Conservation (phyloP, 176 grass and related monocot genomes). For the Neostapfia colusana region DNA sequence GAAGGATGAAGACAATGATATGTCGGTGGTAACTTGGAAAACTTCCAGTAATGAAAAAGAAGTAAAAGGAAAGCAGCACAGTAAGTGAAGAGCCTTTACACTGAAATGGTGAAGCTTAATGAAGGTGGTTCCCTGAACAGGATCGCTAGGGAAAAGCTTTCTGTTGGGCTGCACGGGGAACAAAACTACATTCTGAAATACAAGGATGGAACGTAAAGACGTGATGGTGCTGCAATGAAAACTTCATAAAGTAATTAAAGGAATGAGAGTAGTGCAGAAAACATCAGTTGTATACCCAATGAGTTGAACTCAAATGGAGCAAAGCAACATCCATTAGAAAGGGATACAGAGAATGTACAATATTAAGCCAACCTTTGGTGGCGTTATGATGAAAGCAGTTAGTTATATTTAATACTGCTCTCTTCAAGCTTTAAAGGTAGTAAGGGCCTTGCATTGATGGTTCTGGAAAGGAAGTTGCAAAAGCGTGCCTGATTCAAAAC, state of each 20-base stretch:
- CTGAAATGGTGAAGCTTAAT: not conserved
- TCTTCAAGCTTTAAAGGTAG: conserved; percentile 27
- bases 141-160: conserved; percentile 1
- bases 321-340: conserved; percentile 29
- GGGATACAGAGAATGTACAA: conserved; percentile 23
- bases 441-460: conserved; percentile 30
- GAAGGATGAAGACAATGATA: not conserved
- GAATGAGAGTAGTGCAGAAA: not conserved
- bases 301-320: conserved; percentile 30
- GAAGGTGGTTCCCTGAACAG: conserved; percentile 16
- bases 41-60: not conserved
- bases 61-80: not conserved
- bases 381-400: conserved; percentile 38
- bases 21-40: not conserved
- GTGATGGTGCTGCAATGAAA: not conserved
- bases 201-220: not conserved
- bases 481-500: conserved; percentile 32
- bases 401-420: conserved; percentile 34
- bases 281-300: conserved; percentile 25
- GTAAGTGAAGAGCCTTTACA: conserved; percentile 49
- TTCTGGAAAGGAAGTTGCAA: not conserved
- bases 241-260: not conserved
- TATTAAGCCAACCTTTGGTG: conserved; percentile 35
- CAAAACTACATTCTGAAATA: conserved; percentile 26
- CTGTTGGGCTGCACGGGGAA: not conserved